These are phyloP conservation scores for Solanum lycopersicoides DNA, from an alignment of 257 asterid genomes.

Conservation along the genomic window DNA sequence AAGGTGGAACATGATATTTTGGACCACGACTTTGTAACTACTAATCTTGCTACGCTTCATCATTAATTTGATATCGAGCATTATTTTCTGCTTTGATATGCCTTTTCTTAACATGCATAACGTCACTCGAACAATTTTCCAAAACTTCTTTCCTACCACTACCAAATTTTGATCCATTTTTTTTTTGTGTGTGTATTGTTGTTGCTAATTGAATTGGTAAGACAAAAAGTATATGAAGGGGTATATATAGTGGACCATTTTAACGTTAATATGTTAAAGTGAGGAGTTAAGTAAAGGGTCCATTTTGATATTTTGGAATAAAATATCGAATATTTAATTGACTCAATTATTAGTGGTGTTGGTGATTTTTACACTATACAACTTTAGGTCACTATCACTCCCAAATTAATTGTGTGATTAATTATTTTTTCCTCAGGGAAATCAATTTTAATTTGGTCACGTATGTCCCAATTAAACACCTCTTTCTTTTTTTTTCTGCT, in stretches of 20 bases:
- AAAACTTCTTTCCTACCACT: slow-evolving; percentile 1
- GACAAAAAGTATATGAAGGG: neutral
- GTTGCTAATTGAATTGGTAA: neutral
- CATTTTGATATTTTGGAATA: neutral
- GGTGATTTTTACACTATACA: neutral
- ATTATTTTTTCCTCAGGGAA: neutral
- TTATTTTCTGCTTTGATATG: slow-evolving; percentile 11
- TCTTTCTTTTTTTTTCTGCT: neutral
- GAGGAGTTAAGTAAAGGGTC: neutral
- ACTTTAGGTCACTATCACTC: neutral
- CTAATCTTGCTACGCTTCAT: slow-evolving; percentile 9
- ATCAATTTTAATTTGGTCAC: neutral
- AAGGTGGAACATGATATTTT: slow-evolving; percentile 6
- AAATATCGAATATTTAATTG: neutral
- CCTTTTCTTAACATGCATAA: slow-evolving; percentile 7
- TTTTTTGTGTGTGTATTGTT: neutral
- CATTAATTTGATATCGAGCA: slow-evolving; percentile 12
- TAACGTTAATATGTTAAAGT: neutral
- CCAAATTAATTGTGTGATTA: neutral
- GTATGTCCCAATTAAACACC: neutral
- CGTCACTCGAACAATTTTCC: neutral
- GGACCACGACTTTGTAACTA: slow-evolving; percentile 1
- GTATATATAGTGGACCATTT: neutral
- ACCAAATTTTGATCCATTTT: slow-evolving; percentile 12
- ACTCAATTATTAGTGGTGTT: neutral